A percentile compares a stretch with the other conserved stretches of the same genome.
Conservation (phyloP, 345 rosid species). For the Anacardium occidentale region DNA sequence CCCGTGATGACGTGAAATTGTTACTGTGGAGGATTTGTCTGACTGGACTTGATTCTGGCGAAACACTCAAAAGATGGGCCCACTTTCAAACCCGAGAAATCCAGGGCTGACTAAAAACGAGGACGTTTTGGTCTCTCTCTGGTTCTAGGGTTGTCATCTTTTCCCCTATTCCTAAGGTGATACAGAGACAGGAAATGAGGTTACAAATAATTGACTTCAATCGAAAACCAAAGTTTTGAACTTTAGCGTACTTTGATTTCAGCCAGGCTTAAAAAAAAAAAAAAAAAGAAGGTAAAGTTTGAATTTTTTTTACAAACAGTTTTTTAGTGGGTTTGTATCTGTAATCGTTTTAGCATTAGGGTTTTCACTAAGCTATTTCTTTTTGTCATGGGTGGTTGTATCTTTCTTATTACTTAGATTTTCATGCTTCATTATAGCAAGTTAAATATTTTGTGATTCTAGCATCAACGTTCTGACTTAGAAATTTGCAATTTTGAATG, state of each 20-base stretch:
- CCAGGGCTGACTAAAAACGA: background rate
- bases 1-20: background rate
- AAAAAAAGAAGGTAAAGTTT: background rate
- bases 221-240: background rate
- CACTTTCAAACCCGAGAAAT: background rate
- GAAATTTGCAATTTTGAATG: background rate
- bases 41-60: background rate
- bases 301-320: background rate
- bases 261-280: background rate
- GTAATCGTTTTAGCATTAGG: background rate
- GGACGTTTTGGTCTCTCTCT: background rate
- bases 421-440: background rate
- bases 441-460: background rate
- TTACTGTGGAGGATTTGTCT: background rate
- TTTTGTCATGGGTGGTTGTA: background rate
- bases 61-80: background rate
- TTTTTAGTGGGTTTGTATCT: constrained; percentile 1
- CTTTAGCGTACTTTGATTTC: background rate
- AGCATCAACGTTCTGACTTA: background rate
- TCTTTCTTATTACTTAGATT: background rate
- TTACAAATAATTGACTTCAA: background rate
- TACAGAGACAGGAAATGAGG: background rate
- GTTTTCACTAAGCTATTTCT: background rate
- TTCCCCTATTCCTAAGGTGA: background rate
- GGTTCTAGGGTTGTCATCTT: background rate